Evolutionary conservation across 768 basidiomycete genomes (phyloP).

Genomic region (Termitomyces sp.): DNA sequence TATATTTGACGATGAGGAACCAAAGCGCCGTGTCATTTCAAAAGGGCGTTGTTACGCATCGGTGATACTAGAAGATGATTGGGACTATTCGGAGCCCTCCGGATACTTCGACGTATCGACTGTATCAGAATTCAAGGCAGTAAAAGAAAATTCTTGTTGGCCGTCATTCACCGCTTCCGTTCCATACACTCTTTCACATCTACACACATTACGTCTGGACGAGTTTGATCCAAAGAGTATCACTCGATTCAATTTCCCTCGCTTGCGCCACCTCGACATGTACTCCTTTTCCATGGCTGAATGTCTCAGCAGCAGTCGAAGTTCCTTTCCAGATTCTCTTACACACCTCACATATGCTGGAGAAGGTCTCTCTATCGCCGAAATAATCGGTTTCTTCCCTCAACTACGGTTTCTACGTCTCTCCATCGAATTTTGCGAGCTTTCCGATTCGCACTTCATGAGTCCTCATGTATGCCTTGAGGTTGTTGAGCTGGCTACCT

Average conservation of each 20-base stretch:
- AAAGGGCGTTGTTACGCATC: not conserved
- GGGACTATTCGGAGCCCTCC: not conserved
- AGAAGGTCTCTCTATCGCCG: not conserved
- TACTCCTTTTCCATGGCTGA: not conserved
- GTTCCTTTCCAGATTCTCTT: not conserved
- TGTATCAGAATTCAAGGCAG: not conserved
- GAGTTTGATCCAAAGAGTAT: not conserved
- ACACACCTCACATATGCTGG: not conserved
- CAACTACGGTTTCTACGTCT: not conserved
- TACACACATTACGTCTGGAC: slow-evolving; percentile 1
- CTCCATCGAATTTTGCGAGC: not conserved
- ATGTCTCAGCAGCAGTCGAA: not conserved
- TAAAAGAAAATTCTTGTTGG: not conserved
- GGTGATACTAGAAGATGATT: not conserved
- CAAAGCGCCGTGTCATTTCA: not conserved
- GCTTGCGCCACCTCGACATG: not conserved
- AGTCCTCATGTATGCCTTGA: not conserved
- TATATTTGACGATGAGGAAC: not conserved
- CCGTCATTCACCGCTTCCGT: not conserved
- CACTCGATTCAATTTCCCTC: not conserved
- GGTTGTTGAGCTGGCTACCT: not conserved
- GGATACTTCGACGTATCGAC: not conserved
- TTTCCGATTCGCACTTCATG: not conserved
- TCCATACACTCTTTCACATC: not conserved
- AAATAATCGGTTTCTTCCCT: not conserved